Conservation (phyloP, 2,329 filamentous ascomycete species). For the Aspergillus novofumigatus region DNA sequence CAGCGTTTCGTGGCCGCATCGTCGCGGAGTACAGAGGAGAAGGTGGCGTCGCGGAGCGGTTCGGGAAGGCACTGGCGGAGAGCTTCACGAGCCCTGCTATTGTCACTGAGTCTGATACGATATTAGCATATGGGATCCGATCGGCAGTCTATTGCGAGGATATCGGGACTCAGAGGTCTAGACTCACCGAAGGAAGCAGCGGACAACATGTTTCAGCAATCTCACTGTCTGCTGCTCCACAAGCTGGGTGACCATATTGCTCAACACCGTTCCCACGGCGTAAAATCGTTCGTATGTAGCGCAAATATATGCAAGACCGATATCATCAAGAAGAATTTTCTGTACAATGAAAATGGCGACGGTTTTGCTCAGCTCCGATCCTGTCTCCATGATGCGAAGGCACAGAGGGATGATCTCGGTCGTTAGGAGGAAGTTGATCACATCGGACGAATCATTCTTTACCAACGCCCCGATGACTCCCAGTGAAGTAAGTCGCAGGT, state of each 20-base stretch:
- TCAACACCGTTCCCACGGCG: constrained; percentile 92
- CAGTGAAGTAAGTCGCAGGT: constrained; percentile 88
- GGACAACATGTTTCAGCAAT: constrained; percentile 92
- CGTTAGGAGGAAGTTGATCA: constrained; percentile 97
- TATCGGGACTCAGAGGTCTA: neutral
- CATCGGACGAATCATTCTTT: constrained; percentile 97
- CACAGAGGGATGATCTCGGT: constrained; percentile 98
- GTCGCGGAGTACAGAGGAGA: constrained; percentile 91
- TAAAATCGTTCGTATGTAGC: constrained; percentile 99
- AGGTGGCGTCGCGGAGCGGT: constrained; percentile 96
- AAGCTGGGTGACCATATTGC: constrained; percentile 97
- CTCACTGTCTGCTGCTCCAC: constrained; percentile 97
- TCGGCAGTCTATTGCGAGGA: neutral
- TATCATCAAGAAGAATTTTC: constrained; percentile 95
- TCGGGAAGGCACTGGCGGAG: constrained; percentile 94
- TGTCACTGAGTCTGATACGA: constrained; percentile 73
- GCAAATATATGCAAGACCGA: constrained; percentile 96
- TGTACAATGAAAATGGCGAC: constrained; percentile 99
- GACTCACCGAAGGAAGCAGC: constrained; percentile 87
- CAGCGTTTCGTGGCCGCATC: constrained; percentile 97
- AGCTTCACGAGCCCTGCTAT: constrained; percentile 90
- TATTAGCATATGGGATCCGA: neutral
- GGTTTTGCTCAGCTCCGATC: constrained; percentile 96
- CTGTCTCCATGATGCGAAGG: constrained; percentile 98
- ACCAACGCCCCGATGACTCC: constrained; percentile 96